Percentiles rank a stretch among this genome's conserved stretches.
phyloP scores from a whole-genome alignment of 2,329 filamentous ascomycete species.

The Pseudogymnoascus sp. region DNA sequence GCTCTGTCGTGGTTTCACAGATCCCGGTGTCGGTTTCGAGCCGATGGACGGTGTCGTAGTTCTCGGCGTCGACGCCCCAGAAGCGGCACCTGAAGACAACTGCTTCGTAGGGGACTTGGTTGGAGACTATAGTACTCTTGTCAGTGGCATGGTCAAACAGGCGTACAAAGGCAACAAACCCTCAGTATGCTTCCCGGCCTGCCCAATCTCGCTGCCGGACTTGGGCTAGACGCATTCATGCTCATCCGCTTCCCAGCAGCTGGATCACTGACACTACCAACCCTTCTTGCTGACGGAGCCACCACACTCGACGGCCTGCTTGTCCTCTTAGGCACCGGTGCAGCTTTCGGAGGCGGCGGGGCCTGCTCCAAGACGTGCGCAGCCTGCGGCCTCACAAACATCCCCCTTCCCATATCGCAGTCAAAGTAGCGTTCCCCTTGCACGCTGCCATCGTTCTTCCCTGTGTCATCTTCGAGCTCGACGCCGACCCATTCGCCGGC shows the following conservation, averaged over 20 bases:
- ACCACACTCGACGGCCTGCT: conserved; percentile 40
- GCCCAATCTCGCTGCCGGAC: conserved; percentile 51
- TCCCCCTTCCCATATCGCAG: conserved; percentile 65
- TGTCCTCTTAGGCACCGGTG: conserved; percentile 28
- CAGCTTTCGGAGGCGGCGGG: conserved; percentile 30
- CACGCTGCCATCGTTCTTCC: conserved; percentile 92
- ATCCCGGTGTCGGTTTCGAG: conserved; percentile 32
- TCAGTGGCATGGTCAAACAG: conserved; percentile 19
- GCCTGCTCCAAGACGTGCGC: conserved; percentile 51
- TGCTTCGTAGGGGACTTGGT: conserved; percentile 76
- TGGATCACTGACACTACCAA: conserved; percentile 43
- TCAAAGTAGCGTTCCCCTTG: conserved; percentile 84
- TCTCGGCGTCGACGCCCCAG: conserved; percentile 52
- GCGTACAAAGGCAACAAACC: conserved; percentile 34
- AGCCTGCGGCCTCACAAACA: conserved; percentile 75
- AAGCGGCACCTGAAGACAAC: conserved; percentile 43
- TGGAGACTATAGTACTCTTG: conserved; percentile 49
- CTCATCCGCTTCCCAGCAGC: conserved; percentile 56
- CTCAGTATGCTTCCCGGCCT: conserved; percentile 49
- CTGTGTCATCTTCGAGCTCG: conserved; percentile 71
- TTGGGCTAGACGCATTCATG: conserved; percentile 64
- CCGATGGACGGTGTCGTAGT: conserved; percentile 57
- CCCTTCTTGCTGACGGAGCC: conserved; percentile 28
- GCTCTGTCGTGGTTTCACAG: conserved; percentile 47
- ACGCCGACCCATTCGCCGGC: conserved; percentile 82